Evolutionary conservation across 352 stramenopile species (phyloP).

Genomic region (Globisporangium rhizosaccharum): DNA sequence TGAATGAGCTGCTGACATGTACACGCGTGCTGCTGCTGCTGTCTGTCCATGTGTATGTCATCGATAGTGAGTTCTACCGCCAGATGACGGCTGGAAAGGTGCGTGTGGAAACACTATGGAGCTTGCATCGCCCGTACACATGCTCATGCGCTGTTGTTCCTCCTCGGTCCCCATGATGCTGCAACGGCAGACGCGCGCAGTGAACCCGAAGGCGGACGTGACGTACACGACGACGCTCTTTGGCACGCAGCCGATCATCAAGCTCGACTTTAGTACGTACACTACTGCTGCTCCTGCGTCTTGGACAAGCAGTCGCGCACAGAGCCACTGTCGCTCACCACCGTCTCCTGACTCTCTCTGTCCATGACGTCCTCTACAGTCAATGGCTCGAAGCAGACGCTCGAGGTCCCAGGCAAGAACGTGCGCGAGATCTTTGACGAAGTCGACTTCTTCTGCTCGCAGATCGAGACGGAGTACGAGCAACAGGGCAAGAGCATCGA

Average conservation of each 20-base stretch:
- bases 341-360: not conserved
- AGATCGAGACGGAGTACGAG: slow-evolving; percentile 87
- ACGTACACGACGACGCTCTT: slow-evolving; percentile 46
- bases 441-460: slow-evolving; percentile 77
- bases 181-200: slow-evolving; percentile 42
- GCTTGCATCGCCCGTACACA: not conserved
- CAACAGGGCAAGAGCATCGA: slow-evolving; percentile 78
- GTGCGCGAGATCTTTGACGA: slow-evolving; percentile 84
- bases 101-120: not conserved
- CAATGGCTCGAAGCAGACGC: slow-evolving; percentile 65
- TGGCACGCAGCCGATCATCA: slow-evolving; percentile 54
- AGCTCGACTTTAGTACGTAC: slow-evolving; percentile 80
- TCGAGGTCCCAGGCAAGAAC: slow-evolving; percentile 68
- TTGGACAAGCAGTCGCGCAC: not conserved
- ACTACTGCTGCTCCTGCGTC: not conserved
- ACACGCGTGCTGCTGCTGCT: not conserved
- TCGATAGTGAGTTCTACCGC: slow-evolving; percentile 75
- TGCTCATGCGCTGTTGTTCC: not conserved
- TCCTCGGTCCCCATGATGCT: not conserved
- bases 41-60: not conserved
- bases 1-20: not conserved
- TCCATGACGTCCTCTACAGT: slow-evolving; percentile 27
- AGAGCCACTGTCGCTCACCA: slow-evolving; percentile 1
- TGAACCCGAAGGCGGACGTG: slow-evolving; percentile 82
- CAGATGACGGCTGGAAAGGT: slow-evolving; percentile 80